A percentile compares a stretch with the other conserved stretches of the same genome.
Evolutionary conservation across 352 stramenopile species (phyloP).

Genomic region (Pythium pyrilobum): DNA sequence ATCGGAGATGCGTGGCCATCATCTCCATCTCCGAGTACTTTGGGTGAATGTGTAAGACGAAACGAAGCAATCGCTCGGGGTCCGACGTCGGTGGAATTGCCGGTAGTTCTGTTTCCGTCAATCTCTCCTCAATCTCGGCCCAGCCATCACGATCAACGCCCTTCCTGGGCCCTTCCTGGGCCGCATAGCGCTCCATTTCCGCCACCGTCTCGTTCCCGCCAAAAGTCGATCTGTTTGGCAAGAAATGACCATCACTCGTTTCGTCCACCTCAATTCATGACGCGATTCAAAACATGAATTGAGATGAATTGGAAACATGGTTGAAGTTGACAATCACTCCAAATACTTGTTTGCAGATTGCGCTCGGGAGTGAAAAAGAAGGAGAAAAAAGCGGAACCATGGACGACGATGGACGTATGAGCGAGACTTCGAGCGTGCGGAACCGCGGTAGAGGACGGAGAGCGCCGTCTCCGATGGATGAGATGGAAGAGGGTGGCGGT

Average conservation of each 20-base stretch:
- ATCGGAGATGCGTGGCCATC: constrained; percentile 60
- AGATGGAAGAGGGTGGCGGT: constrained; percentile 37
- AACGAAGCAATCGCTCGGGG: constrained; percentile 64
- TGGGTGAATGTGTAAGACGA: constrained; percentile 69
- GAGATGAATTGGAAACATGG: constrained; percentile 10
- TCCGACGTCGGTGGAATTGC: constrained; percentile 68
- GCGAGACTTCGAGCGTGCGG: constrained; percentile 61
- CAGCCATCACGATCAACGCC: constrained; percentile 25
- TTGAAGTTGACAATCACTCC: constrained; percentile 26
- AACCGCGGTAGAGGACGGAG: constrained; percentile 31
- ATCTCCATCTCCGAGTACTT: constrained; percentile 85
- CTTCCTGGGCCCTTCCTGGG: too few relatives aligned
- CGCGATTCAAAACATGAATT: constrained; percentile 13
- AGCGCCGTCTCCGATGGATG: constrained; percentile 28
- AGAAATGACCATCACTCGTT: constrained; percentile 11
- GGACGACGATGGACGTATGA: constrained; percentile 66
- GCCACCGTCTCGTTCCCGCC: constrained; percentile 9
- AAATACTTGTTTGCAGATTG: neutral
- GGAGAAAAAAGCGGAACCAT: constrained; percentile 13
- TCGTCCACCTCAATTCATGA: constrained; percentile 6
- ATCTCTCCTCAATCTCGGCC: constrained; percentile 49
- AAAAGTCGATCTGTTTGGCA: neutral
- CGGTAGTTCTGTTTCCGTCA: constrained; percentile 47
- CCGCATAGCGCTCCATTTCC: constrained; percentile 1
- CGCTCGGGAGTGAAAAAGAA: neutral